Base-by-base conservation (phyloP, 768 basidiomycete genomes). In the Terana coerulea region DNA sequence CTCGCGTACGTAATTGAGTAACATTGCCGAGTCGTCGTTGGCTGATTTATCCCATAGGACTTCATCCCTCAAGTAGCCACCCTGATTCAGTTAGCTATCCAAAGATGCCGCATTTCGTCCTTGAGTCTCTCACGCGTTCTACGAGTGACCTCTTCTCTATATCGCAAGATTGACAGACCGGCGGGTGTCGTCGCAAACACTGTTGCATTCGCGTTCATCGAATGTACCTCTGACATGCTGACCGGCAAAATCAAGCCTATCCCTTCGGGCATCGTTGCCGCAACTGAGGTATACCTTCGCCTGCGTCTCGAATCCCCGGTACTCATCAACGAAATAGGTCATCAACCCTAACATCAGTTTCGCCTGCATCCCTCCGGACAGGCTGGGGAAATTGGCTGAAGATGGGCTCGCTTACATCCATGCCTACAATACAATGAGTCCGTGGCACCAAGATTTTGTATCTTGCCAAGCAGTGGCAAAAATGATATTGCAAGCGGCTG, bases 61-160 rank as follows among this genome's bases (percentile, higher is more conserved):
- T 62, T 91, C 41, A 60, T 88, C 10, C 57, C 69, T 2, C 79
- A 76, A 57, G 59, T 76, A n/a, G 86, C 88, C 54, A 79, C 75
- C 3, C 69, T 82, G n/a, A 66, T 90, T 19, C 74, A 86, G 40
- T 72, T 75, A 2, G 66, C 73, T 12, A 60, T 86, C 44, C 71
- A 71, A 31, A 75, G 84, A 47, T 74, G 81, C 51, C 53, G 65
- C 36, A 72, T 86, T n/a, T 68, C 69, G 8, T 62, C 67, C 3
- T 55, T 62, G 22, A 72, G 70, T 45, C 61, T 88, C 21, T 69
- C 68, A 7, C 72, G 70, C 4, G 65, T 86, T 0, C 65, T 86
- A 60, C 57, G 75, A 29, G 77, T 77, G 22, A 77, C 77, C 8
- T 67, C 72, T 3, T 68, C 67, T 12, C 57, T 75, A 14, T 73